These are phyloP conservation scores for Talaromyces amestolkiae DNA, from an alignment of 2,329 filamentous ascomycete genomes.

Conservation along the genomic window DNA sequence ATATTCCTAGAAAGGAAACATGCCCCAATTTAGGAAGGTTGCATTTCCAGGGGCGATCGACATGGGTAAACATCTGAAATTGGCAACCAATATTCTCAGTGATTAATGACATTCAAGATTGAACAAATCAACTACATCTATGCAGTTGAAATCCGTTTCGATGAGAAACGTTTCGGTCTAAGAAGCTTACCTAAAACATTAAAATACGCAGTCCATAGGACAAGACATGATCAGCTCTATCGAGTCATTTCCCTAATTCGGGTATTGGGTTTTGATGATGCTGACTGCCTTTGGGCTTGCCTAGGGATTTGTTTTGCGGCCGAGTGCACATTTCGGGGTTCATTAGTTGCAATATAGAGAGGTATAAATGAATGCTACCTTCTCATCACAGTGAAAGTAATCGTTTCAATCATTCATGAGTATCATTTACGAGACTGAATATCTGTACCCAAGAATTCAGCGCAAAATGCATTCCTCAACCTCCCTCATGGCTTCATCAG, in stretches of 20 bases:
- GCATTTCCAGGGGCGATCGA: background rate
- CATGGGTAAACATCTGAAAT: background rate
- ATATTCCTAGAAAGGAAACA: slow-evolving; percentile 13
- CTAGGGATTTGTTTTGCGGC: background rate
- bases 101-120: background rate
- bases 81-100: background rate
- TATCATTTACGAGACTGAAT: background rate
- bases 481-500: slow-evolving; percentile 4
- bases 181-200: background rate
- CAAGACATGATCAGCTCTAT: background rate
- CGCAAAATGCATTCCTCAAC: background rate
- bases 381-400: background rate
- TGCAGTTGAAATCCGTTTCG: background rate
- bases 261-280: background rate
- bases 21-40: slow-evolving; percentile 1
- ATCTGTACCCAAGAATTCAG: background rate
- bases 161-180: background rate
- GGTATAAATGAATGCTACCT: background rate
- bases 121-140: background rate
- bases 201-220: background rate
- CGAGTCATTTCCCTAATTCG: background rate
- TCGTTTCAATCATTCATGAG: background rate
- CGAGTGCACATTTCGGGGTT: background rate
- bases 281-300: background rate
- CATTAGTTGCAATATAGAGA: background rate